Conservation (phyloP, 768 basidiomycete genomes). For the Suillus paluster region DNA sequence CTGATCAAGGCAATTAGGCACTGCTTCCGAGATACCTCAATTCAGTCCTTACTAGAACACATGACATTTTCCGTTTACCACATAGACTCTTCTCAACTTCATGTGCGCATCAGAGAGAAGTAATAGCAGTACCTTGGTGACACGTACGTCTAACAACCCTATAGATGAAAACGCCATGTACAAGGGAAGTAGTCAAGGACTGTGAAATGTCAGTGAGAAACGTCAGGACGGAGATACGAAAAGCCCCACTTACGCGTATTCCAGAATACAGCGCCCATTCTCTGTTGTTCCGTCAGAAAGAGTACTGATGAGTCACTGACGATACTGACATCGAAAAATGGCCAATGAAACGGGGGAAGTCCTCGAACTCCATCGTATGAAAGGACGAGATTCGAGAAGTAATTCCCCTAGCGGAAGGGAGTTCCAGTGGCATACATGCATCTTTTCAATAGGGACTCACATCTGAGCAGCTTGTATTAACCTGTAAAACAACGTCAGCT, state of each 20-base stretch:
- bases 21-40: background rate
- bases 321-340: background rate
- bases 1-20: background rate
- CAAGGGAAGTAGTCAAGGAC: background rate
- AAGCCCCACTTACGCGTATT: background rate
- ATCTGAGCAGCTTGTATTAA: slow-evolving; percentile 2
- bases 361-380: background rate
- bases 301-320: too few species aligned
- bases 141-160: background rate
- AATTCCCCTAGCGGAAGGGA: background rate
- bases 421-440: background rate
- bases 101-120: background rate
- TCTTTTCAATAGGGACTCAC: background rate
- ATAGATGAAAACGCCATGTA: background rate
- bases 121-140: background rate
- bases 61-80: slow-evolving; percentile 1
- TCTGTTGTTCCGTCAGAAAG: background rate
- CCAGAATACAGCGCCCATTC: background rate
- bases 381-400: background rate
- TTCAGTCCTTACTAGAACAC: background rate
- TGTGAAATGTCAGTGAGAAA: background rate
- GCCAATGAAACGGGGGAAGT: background rate
- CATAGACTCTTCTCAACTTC: slow-evolving; percentile 3
- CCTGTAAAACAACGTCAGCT: background rate
- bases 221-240: background rate